Evolutionary conservation across 1,139 yeast species (phyloP), one percentile per base, ranked within the genome.

Genomic region (Blastobotrys arbuscula): DNA sequence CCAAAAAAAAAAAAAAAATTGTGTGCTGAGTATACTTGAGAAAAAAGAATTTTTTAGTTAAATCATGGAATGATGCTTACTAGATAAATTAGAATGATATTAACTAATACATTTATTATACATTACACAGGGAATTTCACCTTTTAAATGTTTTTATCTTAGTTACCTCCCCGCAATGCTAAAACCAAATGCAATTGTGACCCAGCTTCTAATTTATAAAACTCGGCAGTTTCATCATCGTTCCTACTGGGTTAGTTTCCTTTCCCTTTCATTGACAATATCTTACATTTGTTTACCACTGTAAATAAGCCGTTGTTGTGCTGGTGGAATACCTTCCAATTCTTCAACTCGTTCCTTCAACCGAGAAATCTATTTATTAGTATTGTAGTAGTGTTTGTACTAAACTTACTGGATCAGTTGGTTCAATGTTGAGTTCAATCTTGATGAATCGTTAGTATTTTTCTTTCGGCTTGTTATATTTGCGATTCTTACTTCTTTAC

Each of bases 281-380:
- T n/a, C 45, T 63, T 67, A 78, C 82, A 92, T 79, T 70, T 90
- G 97, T 60, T 89, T 86, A 19, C 98, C 98, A 53, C 86, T 83
- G 69, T 80, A 89, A 62, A 92, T 84, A 57, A 92, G 78, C 59
- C 96, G 77, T 67, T 92, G 98, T 68, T 92, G 98, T 30, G 88
- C 81, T 19, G 98, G 97, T 3, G 97, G 97, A 51, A 92, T 92
- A 3, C 98, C 98, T 66, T 92, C 98, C 63, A 89, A 87, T 63
- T 92, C 97, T 67, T 92, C 97, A 73, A 92, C 81, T 67, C 86
- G 79, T 66, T 92, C 97, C 69, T 92, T 92, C 70, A 92, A 82
- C 47, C 87, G 79, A 57, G 82, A 79, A 53, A 90, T 83, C 73
- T 72, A 30, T n/a, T n/a, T n/a, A n/a, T n/a, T 3, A 59, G 15